phyloP scores from a whole-genome alignment of 345 rosid genomes.

The Acer negundo region DNA sequence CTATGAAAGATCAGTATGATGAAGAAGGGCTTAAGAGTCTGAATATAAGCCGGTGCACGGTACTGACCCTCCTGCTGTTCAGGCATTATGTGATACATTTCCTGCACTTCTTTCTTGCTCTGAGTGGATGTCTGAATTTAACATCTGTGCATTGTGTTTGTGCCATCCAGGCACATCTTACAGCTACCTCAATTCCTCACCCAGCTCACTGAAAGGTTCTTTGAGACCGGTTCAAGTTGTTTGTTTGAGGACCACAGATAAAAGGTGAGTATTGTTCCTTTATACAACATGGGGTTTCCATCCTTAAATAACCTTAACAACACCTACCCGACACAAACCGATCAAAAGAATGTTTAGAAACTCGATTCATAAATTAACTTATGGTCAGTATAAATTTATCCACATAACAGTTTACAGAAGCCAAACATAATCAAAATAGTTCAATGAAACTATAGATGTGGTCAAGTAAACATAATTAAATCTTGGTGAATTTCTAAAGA shows the following conservation, averaged over 20 bases:
- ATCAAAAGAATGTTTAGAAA: conserved; percentile 3
- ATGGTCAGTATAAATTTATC: background rate
- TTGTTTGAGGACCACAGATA: no score
- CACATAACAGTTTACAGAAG: background rate
- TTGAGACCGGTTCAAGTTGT: no score
- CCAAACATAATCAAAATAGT: background rate
- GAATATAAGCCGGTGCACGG: conserved; percentile 98
- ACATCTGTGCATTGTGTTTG: conserved; percentile 95
- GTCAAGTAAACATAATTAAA: background rate
- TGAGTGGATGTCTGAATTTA: conserved; percentile 89
- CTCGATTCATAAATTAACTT: background rate
- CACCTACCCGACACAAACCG: conserved; percentile 35
- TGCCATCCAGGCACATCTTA: conserved; percentile 69
- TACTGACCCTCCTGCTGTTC: conserved; percentile 89
- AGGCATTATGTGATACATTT: conserved; percentile 86
- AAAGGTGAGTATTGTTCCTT: no score
- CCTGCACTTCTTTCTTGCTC: conserved; percentile 97
- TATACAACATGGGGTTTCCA: no score
- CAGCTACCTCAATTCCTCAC: conserved; percentile 37
- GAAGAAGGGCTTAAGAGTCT: conserved; percentile 86
- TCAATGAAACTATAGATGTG: background rate
- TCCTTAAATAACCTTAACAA: no score
- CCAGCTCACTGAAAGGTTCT: conserved; percentile 51
- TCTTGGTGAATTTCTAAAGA: background rate
- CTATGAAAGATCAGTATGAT: conserved; percentile 48